These are phyloP conservation scores for Apiotrichum porosum DNA, from an alignment of 1,284 basidiomycete genomes.

Conservation along the genomic window DNA sequence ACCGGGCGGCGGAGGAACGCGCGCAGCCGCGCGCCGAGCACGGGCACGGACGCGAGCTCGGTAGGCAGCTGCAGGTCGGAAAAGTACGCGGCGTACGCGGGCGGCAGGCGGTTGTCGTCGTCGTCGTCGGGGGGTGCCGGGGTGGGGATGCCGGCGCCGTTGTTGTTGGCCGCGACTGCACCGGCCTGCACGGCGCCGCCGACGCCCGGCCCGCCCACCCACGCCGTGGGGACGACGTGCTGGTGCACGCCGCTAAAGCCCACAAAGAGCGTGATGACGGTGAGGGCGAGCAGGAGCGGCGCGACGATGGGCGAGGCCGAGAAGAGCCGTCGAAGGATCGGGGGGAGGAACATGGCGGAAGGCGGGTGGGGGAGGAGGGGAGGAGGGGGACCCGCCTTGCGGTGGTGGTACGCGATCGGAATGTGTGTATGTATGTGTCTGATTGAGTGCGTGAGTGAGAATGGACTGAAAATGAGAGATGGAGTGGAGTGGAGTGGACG, in stretches of 20 bases:
- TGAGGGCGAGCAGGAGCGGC: slow-evolving; percentile 3
- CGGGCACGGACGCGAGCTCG: slow-evolving; percentile 10
- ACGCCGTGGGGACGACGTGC: neutral
- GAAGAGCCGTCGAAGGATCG: slow-evolving; percentile 4
- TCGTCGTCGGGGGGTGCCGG: neutral
- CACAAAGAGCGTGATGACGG: slow-evolving; percentile 1
- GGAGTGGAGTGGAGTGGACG: too few relatives aligned
- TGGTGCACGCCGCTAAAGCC: neutral
- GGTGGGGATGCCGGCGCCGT: neutral
- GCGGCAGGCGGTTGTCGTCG: slow-evolving; percentile 13
- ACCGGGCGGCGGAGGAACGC: slow-evolving; percentile 38
- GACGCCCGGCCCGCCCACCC: slow-evolving; percentile 3
- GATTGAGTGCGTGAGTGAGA: too few relatives aligned
- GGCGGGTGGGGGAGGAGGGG: neutral
- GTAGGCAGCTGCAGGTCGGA: slow-evolving; percentile 17
- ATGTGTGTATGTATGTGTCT: too few relatives aligned
- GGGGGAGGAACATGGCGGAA: slow-evolving; percentile 4
- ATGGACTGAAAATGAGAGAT: too few relatives aligned
- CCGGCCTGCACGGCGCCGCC: slow-evolving; percentile 1
- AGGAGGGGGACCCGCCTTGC: too few relatives aligned
- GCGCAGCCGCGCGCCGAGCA: slow-evolving; percentile 21
- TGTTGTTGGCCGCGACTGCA: neutral
- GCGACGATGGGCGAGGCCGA: neutral
- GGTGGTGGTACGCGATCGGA: too few relatives aligned
- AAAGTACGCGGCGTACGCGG: slow-evolving; percentile 14